These are phyloP conservation scores for Babesia bovis DNA, from an alignment of 169 alveolate genomes.

Conservation along the genomic window DNA sequence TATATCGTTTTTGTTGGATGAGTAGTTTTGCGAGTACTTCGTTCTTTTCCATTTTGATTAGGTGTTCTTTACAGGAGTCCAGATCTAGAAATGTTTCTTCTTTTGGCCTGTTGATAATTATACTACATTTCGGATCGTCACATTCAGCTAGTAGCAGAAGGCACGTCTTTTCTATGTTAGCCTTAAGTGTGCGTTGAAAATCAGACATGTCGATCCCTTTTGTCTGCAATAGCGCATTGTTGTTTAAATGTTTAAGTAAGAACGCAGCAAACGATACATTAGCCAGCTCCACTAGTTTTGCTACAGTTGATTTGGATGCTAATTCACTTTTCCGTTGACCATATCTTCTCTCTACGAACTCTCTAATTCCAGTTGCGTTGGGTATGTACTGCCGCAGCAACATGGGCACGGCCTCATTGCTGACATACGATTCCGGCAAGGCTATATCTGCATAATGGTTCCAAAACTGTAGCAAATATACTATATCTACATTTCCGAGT, in stretches of 20 bases:
- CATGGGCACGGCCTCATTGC: slow-evolving; percentile 34
- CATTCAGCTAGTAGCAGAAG: slow-evolving; percentile 61
- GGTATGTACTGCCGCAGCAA: slow-evolving; percentile 41
- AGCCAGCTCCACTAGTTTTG: slow-evolving; percentile 47
- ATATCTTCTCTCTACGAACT: slow-evolving; percentile 28
- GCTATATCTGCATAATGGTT: slow-evolving; percentile 29
- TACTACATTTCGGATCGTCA: slow-evolving; percentile 56
- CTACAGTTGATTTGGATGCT: not conserved
- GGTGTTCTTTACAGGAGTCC: slow-evolving; percentile 37
- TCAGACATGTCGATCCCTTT: slow-evolving; percentile 4
- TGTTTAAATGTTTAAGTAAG: slow-evolving; percentile 27
- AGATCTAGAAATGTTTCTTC: slow-evolving; percentile 41
- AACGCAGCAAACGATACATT: slow-evolving; percentile 49
- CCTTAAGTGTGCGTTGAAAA: slow-evolving; percentile 13
- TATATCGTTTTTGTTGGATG: slow-evolving; percentile 38
- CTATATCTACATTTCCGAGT: slow-evolving; percentile 55
- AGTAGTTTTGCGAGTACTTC: slow-evolving; percentile 58
- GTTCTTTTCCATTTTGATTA: slow-evolving; percentile 54
- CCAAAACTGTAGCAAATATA: slow-evolving; percentile 54
- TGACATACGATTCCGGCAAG: slow-evolving; percentile 36
- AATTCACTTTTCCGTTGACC: slow-evolving; percentile 1
- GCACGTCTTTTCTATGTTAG: slow-evolving; percentile 33
- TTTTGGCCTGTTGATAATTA: slow-evolving; percentile 35
- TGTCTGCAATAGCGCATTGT: slow-evolving; percentile 11
- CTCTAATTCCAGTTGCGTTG: slow-evolving; percentile 10